Percentiles rank a stretch among this genome's conserved stretches.
phyloP scores from a whole-genome alignment of 202 grass and related monocot genomes.

The Cymbopogon flexuosus region DNA sequence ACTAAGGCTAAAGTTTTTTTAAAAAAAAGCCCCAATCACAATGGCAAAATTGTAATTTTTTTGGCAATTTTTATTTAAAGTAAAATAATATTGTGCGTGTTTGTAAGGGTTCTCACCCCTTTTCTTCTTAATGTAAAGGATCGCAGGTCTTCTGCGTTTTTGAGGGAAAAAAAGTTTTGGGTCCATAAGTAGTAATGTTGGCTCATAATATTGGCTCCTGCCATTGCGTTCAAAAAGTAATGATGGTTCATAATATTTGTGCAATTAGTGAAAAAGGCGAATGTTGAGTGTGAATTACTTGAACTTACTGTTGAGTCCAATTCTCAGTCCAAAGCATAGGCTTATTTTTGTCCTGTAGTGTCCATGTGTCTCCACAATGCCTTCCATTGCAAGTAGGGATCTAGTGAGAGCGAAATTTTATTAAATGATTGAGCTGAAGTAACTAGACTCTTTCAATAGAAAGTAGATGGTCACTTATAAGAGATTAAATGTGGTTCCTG shows the following conservation, averaged over 20 bases:
- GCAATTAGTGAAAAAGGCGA: slow-evolving; percentile 9
- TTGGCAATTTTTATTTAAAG: no score
- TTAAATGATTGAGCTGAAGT: background rate
- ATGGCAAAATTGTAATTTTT: no score
- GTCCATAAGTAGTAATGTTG: background rate
- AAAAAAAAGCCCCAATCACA: no score
- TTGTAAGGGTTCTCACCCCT: background rate
- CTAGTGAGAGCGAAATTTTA: slow-evolving; percentile 41
- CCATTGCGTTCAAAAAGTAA: background rate
- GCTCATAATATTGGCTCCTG: background rate
- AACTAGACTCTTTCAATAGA: background rate
- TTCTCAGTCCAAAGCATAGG: slow-evolving; percentile 92
- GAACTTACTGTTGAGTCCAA: slow-evolving; percentile 97
- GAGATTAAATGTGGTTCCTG: background rate
- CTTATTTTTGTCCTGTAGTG: slow-evolving; percentile 51
- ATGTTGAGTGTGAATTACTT: slow-evolving; percentile 35
- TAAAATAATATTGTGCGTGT: background rate
- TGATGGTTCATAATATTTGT: background rate
- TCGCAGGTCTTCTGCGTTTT: background rate
- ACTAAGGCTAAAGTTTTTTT: no score
- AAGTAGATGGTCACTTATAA: background rate
- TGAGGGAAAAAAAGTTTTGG: background rate
- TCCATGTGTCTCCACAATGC: slow-evolving; percentile 93
- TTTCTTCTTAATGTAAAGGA: background rate
- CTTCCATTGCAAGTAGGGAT: slow-evolving; percentile 95